Percentiles rank a stretch among this genome's conserved stretches.
phyloP scores from a whole-genome alignment of 2,329 filamentous ascomycete genomes.

The Microcyclospora tardicrescens region DNA sequence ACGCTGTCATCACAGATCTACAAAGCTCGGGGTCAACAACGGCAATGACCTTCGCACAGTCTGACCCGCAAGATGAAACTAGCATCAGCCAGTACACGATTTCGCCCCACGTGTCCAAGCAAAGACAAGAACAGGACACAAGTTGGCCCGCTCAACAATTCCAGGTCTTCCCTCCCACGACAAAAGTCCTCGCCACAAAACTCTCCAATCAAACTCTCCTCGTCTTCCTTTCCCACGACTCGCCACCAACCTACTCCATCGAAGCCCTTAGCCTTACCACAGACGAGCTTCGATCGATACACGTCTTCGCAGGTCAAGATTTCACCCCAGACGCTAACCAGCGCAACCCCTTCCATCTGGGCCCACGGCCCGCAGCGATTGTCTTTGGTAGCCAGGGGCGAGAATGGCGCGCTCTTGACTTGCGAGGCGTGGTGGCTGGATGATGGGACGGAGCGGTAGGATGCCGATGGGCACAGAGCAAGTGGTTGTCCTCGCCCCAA shows the following conservation, averaged over 20 bases:
- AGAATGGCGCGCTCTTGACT: conserved; percentile 44
- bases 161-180: not conserved
- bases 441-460: too few species aligned
- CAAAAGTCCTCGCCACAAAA: not conserved
- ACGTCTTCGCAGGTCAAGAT: conserved; percentile 33
- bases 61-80: not conserved
- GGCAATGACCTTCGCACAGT: not conserved
- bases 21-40: not conserved
- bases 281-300: conserved; percentile 22
- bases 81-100: not conserved
- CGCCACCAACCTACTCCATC: not conserved
- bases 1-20: not conserved
- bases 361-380: conserved; percentile 28
- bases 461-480: too few species aligned
- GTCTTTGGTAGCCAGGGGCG: conserved; percentile 42
- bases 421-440: conserved; percentile 15
- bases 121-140: not conserved
- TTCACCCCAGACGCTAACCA: conserved; percentile 32
- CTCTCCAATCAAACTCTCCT: not conserved
- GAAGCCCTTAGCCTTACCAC: not conserved
- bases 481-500: too few species aligned
- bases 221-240: not conserved
- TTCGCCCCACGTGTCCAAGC: not conserved
- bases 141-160: not conserved
- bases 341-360: not conserved